phyloP scores from a whole-genome alignment of 345 rosid genomes.

The Melastoma malabathricum region DNA sequence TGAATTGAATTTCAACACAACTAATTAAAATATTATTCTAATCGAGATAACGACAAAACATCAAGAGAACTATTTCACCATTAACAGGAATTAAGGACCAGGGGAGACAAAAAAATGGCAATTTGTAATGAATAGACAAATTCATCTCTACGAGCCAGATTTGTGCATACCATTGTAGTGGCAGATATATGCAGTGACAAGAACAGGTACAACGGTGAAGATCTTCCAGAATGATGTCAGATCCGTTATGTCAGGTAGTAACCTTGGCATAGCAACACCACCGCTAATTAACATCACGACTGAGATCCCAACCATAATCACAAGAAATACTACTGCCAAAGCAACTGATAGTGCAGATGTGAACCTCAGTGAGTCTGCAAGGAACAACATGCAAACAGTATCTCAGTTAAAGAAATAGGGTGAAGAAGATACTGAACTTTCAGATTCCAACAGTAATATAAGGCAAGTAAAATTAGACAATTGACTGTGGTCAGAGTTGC shows the following conservation, averaged over 20 bases:
- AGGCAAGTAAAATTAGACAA: background rate
- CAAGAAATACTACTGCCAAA: conserved; percentile 69
- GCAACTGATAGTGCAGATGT: conserved; percentile 81
- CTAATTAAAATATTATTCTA: too few relatives aligned
- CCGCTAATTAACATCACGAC: conserved; percentile 45
- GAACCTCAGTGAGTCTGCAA: conserved; percentile 81
- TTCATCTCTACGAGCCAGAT: background rate
- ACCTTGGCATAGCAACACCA: conserved; percentile 62
- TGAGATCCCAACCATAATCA: conserved; percentile 59
- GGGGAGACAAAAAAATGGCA: background rate
- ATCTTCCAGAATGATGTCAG: conserved; percentile 60
- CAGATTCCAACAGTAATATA: too few relatives aligned
- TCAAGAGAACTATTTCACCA: too few relatives aligned
- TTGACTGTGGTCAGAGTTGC: background rate
- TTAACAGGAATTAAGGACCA: too few relatives aligned
- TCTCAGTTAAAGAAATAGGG: background rate
- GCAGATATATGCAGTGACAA: conserved; percentile 82
- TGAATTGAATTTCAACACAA: too few relatives aligned
- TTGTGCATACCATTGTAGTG: conserved; percentile 60
- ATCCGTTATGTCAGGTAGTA: conserved; percentile 60
- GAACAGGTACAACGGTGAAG: conserved; percentile 84
- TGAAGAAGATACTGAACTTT: too few relatives aligned
- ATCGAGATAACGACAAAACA: too few relatives aligned
- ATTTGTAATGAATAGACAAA: background rate
- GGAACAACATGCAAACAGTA: background rate